These are phyloP conservation scores for Kokia cookei DNA, from an alignment of 441 rosid genomes.

Conservation along the genomic window DNA sequence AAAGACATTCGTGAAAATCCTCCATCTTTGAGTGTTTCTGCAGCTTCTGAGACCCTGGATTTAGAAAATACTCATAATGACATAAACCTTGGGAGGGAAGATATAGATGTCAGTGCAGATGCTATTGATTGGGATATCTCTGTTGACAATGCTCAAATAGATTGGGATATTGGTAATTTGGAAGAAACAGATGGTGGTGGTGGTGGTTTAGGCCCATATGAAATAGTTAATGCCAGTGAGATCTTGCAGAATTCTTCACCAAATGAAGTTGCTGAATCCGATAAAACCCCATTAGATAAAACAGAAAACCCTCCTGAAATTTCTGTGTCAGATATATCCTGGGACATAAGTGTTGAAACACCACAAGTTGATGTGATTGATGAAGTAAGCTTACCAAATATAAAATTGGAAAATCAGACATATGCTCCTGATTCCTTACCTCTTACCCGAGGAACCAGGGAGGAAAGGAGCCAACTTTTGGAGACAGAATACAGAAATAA, in stretches of 20 bases:
- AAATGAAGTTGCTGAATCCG: conserved; percentile 33
- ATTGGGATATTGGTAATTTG: conserved; percentile 87
- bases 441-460: conserved; percentile 35
- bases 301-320: conserved; percentile 35
- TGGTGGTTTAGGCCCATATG: conserved; percentile 89
- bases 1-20: conserved; percentile 71
- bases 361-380: conserved; percentile 69
- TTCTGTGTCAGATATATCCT: conserved; percentile 64
- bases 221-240: conserved; percentile 81
- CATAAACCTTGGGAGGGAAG: conserved; percentile 26
- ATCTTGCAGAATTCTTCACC: conserved; percentile 38
- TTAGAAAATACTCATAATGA: conserved; percentile 40
- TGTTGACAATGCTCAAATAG: conserved; percentile 72
- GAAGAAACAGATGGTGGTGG: conserved; percentile 75
- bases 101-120: conserved; percentile 43
- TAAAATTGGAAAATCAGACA: conserved; percentile 36
- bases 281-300: conserved; percentile 25
- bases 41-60: conserved; percentile 40
- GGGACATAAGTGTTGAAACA: conserved; percentile 91
- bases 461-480: conserved; percentile 78
- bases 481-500: conserved; percentile 87
- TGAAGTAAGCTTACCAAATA: conserved; percentile 33
- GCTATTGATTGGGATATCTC: conserved; percentile 92
- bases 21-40: conserved; percentile 67
- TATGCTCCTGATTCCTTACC: conserved; percentile 27